Evolutionary conservation across 192 early-diverging fungal genomes (phyloP), one percentile per base, ranked within the genome.

Genomic region (Thamnidium elegans): DNA sequence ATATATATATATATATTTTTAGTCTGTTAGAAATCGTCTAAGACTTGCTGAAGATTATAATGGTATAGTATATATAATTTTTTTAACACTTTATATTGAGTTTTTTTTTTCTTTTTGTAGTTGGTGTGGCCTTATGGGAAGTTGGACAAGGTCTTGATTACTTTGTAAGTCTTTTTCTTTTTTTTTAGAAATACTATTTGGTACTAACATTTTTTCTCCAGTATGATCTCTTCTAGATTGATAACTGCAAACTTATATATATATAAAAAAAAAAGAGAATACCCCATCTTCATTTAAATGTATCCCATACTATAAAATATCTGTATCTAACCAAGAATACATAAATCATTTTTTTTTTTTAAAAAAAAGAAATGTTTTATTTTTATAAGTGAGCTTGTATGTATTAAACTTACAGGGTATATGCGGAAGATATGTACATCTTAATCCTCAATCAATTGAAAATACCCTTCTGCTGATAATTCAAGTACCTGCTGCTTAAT

Each of bases 81-180:
- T n/a, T 62, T 47, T n/a, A 30, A 15, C 6, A 7, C 7, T n/a
- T n/a, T 17, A 8, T 69, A n/a, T 3, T 20, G 13, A 17, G 61
- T 19, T 15, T 34, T 39, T n/a, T 52, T 46, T 32, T 34, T 21
- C 55, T 34, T 31, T 43, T 3, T 26, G 3, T 44, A 47, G 69
- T 73, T 48, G 76, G 76, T n/a, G 11, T 78, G n/a, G 56, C 76
- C 30, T 50, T 78, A 34, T 78, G 76, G 71, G 76, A 78, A 65
- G 64, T 78, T 15, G 76, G 76, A 10, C 76, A 78, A 53, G 76
- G 76, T 7, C 61, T 78, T 42, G 76, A 78, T 70, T 70, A 70
- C 54, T 78, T 78, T 59, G 76, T 78, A 58, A 44, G 55, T n/a
- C 47, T 19, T 1, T 55, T 15, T 55, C 8, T 36, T 11, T 30